Conservation (phyloP, 441 rosid species). For the Erodium texanum region DNA sequence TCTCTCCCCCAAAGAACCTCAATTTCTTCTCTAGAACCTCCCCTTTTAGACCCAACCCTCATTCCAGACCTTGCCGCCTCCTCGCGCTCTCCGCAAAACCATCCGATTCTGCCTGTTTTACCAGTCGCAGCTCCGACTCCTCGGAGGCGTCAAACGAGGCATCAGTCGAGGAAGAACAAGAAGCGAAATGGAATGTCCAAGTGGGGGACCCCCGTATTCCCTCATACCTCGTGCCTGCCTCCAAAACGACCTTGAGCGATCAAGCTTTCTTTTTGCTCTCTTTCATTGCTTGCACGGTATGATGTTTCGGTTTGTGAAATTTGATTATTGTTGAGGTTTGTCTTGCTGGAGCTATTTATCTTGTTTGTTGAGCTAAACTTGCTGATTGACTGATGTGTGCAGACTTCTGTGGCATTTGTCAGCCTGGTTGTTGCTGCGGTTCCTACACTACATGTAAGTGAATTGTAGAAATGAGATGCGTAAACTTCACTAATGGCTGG, state of each 20-base stretch:
- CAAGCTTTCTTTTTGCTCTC: conserved; percentile 68
- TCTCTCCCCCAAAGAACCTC: not conserved
- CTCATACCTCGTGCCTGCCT: conserved; percentile 24
- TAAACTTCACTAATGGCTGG: not conserved
- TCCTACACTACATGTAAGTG: conserved; percentile 63
- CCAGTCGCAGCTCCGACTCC: not conserved
- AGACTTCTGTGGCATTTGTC: conserved; percentile 72
- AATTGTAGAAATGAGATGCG: not conserved
- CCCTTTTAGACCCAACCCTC: not conserved
- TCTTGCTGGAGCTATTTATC: not conserved
- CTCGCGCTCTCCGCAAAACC: conserved; percentile 2
- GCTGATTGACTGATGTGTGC: conserved; percentile 25
- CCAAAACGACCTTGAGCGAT: conserved; percentile 44
- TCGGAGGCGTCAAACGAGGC: not conserved
- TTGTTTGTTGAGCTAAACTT: conserved; percentile 7
- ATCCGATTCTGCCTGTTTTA: not conserved
- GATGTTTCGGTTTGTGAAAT: conserved; percentile 6
- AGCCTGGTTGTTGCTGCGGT: conserved; percentile 60
- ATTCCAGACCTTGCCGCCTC: not conserved
- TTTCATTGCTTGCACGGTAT: conserved; percentile 78
- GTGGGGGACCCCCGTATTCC: conserved; percentile 42
- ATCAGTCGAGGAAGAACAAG: conserved; percentile 22
- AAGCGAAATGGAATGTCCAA: conserved; percentile 32
- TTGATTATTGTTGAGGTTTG: not conserved
- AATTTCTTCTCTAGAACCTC: not conserved